Evolutionary conservation across 108 stramenopile genomes (phyloP), one percentile per base, ranked within the genome.

Genomic region (Conticribra guillardii): DNA sequence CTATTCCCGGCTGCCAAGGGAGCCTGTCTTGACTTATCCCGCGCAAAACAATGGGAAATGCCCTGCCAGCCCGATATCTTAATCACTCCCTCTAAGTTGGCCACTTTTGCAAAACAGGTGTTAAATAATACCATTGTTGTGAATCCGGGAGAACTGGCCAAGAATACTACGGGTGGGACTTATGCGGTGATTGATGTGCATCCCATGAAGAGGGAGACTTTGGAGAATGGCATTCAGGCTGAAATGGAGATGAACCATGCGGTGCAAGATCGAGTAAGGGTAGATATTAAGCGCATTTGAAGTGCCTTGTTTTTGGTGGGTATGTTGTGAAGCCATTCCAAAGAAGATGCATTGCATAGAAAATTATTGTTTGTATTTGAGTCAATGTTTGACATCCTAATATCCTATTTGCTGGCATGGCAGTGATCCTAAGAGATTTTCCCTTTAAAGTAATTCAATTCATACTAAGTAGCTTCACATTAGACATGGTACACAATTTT

Each of bases 81-180:
- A 57, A 78, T 99, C 52, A 69, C 95, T 3, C 97, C 98, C 14
- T 97, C 96, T n/a, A 92, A 84, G 55, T 81, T 99, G 57, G 76
- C 89, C 7, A 72, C 86, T 29, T 95, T 98, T 75, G 95, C 87
- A 8, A 79, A 84, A 32, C 64, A 92, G 27, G 63, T 92, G 4
- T 29, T 73, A 32, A 84, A 82, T 9, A 67, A 58, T 31, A 86
- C 88, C 8, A 67, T 97, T 16, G 87, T 91, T 60, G 75, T 98
- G 54, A 98, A 98, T 67, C 96, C 96, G 24, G 94, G 95, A 16
- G 81, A 68, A 47, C 68, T 98, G 62, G 87, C 88, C 17, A 89
- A 90, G 71, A 91, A 88, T 23, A 78, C 76, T 2, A 86, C 92
- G 4, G 97, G 97, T 51, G 97, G 97, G n/a, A 95, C 92, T 2